A percentile compares a stretch with the other conserved stretches of the same genome.
phyloP scores from a whole-genome alignment of 23 red algal species.

The Pyropia haitanensis region DNA sequence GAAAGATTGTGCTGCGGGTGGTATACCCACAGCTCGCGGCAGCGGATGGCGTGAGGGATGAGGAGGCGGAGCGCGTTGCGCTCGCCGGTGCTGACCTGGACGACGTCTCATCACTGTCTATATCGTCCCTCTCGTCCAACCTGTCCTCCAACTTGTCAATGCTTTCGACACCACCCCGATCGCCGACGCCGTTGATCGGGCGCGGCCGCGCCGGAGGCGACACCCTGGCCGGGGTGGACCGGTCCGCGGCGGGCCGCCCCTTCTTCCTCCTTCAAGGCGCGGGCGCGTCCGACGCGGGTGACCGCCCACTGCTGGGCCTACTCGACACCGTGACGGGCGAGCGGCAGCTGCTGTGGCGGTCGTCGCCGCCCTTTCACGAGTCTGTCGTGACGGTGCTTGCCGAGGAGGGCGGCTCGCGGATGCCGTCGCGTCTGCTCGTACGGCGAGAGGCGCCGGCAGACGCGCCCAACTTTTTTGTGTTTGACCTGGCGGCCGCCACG shows the following conservation, averaged over 20 bases:
- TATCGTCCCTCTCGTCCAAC: too few species aligned
- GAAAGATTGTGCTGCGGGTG: constrained; percentile 66
- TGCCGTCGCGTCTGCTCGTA: constrained; percentile 45
- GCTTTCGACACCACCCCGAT: too few species aligned
- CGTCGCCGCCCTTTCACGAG: constrained; percentile 62
- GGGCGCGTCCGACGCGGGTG: constrained; percentile 74
- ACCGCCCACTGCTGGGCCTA: constrained; percentile 58
- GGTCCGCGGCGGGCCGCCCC: constrained; percentile 19
- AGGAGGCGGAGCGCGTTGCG: too few species aligned
- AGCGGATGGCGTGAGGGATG: background rate
- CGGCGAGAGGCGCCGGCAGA: constrained; percentile 40
- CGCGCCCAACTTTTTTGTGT: constrained; percentile 60
- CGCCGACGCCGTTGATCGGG: too few species aligned
- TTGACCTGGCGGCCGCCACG: constrained; percentile 18
- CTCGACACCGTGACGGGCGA: constrained; percentile 46
- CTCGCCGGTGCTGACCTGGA: too few species aligned
- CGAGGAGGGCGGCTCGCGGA: constrained; percentile 30
- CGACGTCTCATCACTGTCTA: too few species aligned
- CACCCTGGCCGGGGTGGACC: constrained; percentile 11
- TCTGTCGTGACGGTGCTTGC: constrained; percentile 45
- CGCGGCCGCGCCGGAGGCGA: background rate
- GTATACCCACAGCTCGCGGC: constrained; percentile 23
- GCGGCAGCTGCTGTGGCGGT: constrained; percentile 70
- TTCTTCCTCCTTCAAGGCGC: constrained; percentile 58
- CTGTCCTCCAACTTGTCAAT: too few species aligned